These are phyloP conservation scores for Ephemerocybe angulata DNA, from an alignment of 768 basidiomycete species.

Conservation along the genomic window DNA sequence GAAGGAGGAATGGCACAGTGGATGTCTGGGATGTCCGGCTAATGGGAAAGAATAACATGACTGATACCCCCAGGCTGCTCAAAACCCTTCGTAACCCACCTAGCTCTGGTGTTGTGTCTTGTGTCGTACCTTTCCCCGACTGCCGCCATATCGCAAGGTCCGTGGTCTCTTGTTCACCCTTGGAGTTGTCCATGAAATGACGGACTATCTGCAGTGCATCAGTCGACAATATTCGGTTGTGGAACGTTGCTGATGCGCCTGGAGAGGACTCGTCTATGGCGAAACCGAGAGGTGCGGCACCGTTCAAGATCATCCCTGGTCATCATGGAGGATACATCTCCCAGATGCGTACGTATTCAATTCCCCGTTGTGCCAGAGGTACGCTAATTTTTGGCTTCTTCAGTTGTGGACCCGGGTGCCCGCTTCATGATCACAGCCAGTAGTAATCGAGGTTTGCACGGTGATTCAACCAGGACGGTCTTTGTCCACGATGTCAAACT, in stretches of 20 bases:
- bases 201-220: slow-evolving; percentile 48
- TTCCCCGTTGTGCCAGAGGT: too few species aligned
- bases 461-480: slow-evolving; percentile 85
- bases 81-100: slow-evolving; percentile 82
- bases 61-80: slow-evolving; percentile 68
- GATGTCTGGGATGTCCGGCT: slow-evolving; percentile 95
- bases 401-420: slow-evolving; percentile 83
- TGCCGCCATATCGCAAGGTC: slow-evolving; percentile 89
- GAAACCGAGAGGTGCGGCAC: slow-evolving; percentile 66
- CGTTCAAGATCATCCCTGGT: slow-evolving; percentile 93
- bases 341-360: slow-evolving; percentile 71
- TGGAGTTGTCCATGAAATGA: not conserved
- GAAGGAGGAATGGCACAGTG: slow-evolving; percentile 84
- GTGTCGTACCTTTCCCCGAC: slow-evolving; percentile 89
- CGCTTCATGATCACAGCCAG: slow-evolving; percentile 88
- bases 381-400: too few species aligned
- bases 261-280: slow-evolving; percentile 50
- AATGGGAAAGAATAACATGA: slow-evolving; percentile 59
- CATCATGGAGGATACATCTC: slow-evolving; percentile 95
- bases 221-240: slow-evolving; percentile 87
- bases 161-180: slow-evolving; percentile 24
- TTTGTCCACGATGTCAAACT: slow-evolving; percentile 86
- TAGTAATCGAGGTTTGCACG: slow-evolving; percentile 92
- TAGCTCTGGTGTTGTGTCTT: slow-evolving; percentile 89
- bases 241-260: slow-evolving; percentile 82